Percentiles rank a stretch among this genome's conserved stretches.
phyloP scores from a whole-genome alignment of 176 grass and related monocot genomes.

The Oryza punctata region DNA sequence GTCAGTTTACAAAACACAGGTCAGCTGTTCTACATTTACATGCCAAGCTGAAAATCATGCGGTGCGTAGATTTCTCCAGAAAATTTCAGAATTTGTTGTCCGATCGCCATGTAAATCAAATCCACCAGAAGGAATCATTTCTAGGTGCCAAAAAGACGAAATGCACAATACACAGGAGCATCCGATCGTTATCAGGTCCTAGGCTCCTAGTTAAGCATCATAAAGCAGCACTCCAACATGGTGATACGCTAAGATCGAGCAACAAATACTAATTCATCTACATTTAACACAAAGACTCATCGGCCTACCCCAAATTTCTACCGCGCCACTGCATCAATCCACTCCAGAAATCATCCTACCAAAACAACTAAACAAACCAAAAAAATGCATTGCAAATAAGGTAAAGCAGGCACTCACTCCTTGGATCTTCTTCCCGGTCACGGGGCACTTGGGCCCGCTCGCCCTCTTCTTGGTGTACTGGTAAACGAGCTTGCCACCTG shows the following conservation, averaged over 20 bases:
- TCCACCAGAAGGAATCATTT: no score
- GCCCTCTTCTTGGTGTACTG: constrained; percentile 95
- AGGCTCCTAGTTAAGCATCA: neutral
- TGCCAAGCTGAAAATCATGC: neutral
- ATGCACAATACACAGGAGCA: no score
- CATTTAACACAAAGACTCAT: constrained; percentile 1
- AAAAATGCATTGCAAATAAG: neutral
- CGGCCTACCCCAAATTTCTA: neutral
- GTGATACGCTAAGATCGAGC: neutral
- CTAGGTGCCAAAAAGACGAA: no score
- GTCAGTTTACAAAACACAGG: neutral
- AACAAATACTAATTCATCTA: neutral
- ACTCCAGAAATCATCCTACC: neutral
- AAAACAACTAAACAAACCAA: neutral
- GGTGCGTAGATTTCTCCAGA: neutral
- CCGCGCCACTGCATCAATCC: neutral
- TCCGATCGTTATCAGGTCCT: neutral
- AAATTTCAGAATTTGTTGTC: neutral
- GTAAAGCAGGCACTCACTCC: constrained; percentile 53
- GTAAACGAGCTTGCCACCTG: constrained; percentile 92
- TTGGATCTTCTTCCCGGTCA: constrained; percentile 96
- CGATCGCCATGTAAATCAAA: neutral
- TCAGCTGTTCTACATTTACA: neutral
- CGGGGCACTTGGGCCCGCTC: constrained; percentile 89
- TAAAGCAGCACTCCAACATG: neutral